These are phyloP conservation scores for Mycosphaerelloides madeirae DNA, from an alignment of 2,329 filamentous ascomycete genomes.

Conservation along the genomic window DNA sequence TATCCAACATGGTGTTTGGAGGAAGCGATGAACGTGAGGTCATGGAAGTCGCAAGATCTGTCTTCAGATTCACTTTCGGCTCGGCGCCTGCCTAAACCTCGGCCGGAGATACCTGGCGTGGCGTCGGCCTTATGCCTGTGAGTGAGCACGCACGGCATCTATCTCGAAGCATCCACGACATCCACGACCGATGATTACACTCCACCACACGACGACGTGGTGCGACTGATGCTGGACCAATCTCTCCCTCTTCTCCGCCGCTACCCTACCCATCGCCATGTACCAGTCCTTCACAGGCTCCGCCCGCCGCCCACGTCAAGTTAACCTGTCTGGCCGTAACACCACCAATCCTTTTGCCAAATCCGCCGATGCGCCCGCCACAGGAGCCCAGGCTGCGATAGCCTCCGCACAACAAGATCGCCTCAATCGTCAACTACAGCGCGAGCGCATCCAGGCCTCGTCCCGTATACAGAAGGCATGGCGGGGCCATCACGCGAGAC, in stretches of 20 bases:
- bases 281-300: conserved; percentile 88
- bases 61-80: too few relatives aligned
- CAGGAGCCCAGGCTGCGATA: conserved; percentile 66
- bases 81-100: too few relatives aligned
- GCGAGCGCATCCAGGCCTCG: conserved; percentile 69
- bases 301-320: conserved; percentile 79
- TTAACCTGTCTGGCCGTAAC: conserved; percentile 85
- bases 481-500: conserved; percentile 68
- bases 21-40: too few relatives aligned
- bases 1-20: too few relatives aligned
- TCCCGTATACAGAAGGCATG: conserved; percentile 73
- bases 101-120: too few relatives aligned
- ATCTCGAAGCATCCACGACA: conserved; percentile 1
- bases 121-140: neutral
- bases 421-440: conserved; percentile 71
- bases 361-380: conserved; percentile 42
- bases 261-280: conserved; percentile 59
- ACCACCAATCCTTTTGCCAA: conserved; percentile 66
- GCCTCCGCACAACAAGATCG: conserved; percentile 85
- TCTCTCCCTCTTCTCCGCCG: neutral
- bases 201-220: too few relatives aligned
- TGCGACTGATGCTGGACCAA: neutral
- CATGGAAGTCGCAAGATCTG: too few relatives aligned
- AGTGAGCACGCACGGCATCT: neutral
- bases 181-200: neutral